phyloP scores from a whole-genome alignment of 306 rosid species.

The Casuarina glauca region DNA sequence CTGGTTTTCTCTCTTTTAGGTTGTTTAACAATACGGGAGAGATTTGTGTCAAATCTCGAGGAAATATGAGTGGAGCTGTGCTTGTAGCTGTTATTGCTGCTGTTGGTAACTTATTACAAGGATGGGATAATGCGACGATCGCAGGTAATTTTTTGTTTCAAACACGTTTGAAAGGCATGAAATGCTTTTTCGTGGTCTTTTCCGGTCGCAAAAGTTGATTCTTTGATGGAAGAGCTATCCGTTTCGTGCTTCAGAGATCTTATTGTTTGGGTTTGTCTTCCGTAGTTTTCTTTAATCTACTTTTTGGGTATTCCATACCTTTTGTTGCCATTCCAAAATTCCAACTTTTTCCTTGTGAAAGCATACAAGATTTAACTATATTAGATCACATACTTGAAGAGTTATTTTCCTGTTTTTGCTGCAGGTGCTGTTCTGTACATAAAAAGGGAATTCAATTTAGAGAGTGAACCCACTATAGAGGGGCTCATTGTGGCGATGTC shows the following conservation, averaged over 20 bases:
- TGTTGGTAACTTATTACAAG: conserved; percentile 78
- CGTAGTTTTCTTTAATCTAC: not conserved
- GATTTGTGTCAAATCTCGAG: conserved; percentile 22
- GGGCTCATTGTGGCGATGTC: conserved; percentile 94
- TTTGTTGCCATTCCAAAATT: not conserved
- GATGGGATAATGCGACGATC: conserved; percentile 97
- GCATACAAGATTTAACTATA: conserved; percentile 10
- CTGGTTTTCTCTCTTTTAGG: conserved; percentile 25
- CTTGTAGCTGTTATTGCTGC: conserved; percentile 86
- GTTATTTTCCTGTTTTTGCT: conserved; percentile 15
- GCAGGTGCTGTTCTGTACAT: conserved; percentile 91
- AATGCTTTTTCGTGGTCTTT: not conserved
- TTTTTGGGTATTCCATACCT: not conserved
- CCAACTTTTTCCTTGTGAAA: not conserved
- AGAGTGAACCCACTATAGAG: conserved; percentile 77
- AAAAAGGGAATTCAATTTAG: conserved; percentile 72
- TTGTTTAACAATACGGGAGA: conserved; percentile 13
- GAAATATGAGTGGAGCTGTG: conserved; percentile 74
- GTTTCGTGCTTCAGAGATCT: conserved; percentile 16
- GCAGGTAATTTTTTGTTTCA: conserved; percentile 52
- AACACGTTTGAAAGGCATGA: not conserved
- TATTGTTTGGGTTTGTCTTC: conserved; percentile 8
- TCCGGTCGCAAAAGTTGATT: conserved; percentile 4
- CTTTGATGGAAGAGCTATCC: not conserved
- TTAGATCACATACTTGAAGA: conserved; percentile 8